Evolutionary conservation across 768 basidiomycete species (phyloP), one percentile per base, ranked within the genome.

Genomic region (Gloeopeniophorella convolvens): DNA sequence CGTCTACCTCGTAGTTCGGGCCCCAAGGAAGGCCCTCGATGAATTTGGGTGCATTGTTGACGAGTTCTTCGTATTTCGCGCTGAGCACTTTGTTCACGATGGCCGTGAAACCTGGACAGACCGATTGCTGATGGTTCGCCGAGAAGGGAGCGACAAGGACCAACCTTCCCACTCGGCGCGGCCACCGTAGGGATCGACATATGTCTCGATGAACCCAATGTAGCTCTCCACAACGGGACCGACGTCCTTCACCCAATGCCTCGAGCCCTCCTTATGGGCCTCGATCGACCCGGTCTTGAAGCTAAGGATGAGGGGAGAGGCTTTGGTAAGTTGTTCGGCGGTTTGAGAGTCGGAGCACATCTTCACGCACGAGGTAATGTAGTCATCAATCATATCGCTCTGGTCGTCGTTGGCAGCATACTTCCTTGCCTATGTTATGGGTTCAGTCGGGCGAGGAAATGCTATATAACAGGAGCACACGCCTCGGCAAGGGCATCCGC

Each of bases 151-250:
- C 35, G 23, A 21, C 39, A 35, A 48, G 42, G 6, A 47, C 59
- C 30, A 48, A 80, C 88, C 89, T 78, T 93, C 89, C 90, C 90
- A 93, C 65, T 93, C 91, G 0, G 91, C 91, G 43, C 91, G 80
- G n/a, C 78, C 84, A 30, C 90, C 91, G 51, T 88, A 91, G 6
- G 91, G 91, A 62, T 93, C 91, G 15, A 91, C 83, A 23, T 67
- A 67, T 1, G 84, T 89, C 72, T 89, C 87, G 33, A 89, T 75
- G 64, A 89, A 89, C 20, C 89, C 89, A 49, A 92, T 82, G 65
- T 92, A 91, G 26, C 80, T 85, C 66, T 93, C 90, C 15, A 94
- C 90, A 28, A 87, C 83, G 4, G 90, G 90, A 0, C 89, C 85
- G 18, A 88, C 68, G 62, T 94, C 90, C 66, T 85, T 83, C 21